phyloP scores from a whole-genome alignment of 495 filamentous ascomycete genomes.

The Podospora pseudoanserina region DNA sequence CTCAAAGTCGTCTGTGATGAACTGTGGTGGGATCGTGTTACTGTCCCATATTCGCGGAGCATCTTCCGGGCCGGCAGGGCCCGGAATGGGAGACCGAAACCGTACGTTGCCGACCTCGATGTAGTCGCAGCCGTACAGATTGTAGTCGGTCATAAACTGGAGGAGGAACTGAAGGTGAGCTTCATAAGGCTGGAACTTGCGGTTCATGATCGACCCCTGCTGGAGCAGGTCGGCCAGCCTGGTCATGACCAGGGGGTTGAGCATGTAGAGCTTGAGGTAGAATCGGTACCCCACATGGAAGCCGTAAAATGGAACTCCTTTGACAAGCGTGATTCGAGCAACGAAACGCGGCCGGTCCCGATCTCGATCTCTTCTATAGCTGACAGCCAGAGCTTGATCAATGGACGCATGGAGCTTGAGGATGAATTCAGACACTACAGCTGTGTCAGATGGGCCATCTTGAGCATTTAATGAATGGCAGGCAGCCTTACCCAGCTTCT shows the following conservation, averaged over 20 bases:
- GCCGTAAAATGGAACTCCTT: conserved; percentile 93
- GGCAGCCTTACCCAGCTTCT: conserved; percentile 12
- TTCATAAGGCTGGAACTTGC: conserved; percentile 83
- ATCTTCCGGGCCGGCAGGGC: conserved; percentile 53
- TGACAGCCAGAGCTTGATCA: conserved; percentile 77
- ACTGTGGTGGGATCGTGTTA: conserved; percentile 43
- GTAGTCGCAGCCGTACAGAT: conserved; percentile 88
- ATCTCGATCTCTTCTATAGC: conserved; percentile 70
- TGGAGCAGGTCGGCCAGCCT: conserved; percentile 79
- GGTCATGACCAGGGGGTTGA: conserved; percentile 78
- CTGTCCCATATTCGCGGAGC: conserved; percentile 74
- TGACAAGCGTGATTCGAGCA: conserved; percentile 84
- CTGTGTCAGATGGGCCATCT: not conserved
- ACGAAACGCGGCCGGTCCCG: conserved; percentile 70
- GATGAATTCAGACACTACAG: conserved; percentile 57
- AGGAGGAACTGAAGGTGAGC: conserved; percentile 85
- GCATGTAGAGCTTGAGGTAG: conserved; percentile 90
- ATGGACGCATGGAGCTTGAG: conserved; percentile 71
- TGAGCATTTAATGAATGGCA: not conserved
- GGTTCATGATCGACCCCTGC: conserved; percentile 80
- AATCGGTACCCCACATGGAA: conserved; percentile 88
- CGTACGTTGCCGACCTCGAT: conserved; percentile 57
- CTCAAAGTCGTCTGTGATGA: conserved; percentile 57
- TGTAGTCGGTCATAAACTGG: conserved; percentile 98
- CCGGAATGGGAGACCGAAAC: conserved; percentile 76